Evolutionary conservation across 768 basidiomycete genomes (phyloP).

Genomic region (Phylloporus sp.): DNA sequence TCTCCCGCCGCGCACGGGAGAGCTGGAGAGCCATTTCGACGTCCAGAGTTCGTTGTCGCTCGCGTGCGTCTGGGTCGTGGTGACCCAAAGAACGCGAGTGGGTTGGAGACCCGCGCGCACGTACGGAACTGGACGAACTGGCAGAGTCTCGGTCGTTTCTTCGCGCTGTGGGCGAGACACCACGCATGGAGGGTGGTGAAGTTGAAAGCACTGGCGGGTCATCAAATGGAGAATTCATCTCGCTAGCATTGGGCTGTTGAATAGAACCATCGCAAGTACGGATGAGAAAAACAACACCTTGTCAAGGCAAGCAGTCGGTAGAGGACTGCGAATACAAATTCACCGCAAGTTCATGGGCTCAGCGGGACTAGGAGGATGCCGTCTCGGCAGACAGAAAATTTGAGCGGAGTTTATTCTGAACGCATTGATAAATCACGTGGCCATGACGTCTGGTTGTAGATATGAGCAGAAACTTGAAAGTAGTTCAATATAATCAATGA

Average conservation of each 20-base stretch:
- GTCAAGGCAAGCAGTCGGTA: background rate
- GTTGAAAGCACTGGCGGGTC: slow-evolving; percentile 32
- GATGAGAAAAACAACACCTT: slow-evolving; percentile 15
- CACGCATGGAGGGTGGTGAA: slow-evolving; percentile 43
- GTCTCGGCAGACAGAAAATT: background rate
- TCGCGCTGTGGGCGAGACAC: slow-evolving; percentile 39
- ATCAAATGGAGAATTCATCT: slow-evolving; percentile 39
- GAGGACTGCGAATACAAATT: background rate
- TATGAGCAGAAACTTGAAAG: too few species aligned
- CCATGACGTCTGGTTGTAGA: too few species aligned
- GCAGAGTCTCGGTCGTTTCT: slow-evolving; percentile 30
- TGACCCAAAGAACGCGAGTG: slow-evolving; percentile 59
- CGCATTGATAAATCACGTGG: background rate
- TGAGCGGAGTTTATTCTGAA: background rate
- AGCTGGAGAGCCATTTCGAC: slow-evolving; percentile 88
- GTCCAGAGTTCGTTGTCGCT: slow-evolving; percentile 91
- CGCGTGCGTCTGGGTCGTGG: slow-evolving; percentile 70
- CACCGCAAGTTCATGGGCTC: background rate
- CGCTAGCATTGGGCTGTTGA: slow-evolving; percentile 1
- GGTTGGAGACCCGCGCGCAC: slow-evolving; percentile 58
- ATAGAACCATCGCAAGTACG: background rate
- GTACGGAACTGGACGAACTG: slow-evolving; percentile 40
- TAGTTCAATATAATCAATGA: too few species aligned
- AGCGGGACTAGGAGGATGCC: background rate
- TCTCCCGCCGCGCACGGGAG: slow-evolving; percentile 66